Evolutionary conservation across 441 rosid species (phyloP).

Genomic region (Croton setiger): DNA sequence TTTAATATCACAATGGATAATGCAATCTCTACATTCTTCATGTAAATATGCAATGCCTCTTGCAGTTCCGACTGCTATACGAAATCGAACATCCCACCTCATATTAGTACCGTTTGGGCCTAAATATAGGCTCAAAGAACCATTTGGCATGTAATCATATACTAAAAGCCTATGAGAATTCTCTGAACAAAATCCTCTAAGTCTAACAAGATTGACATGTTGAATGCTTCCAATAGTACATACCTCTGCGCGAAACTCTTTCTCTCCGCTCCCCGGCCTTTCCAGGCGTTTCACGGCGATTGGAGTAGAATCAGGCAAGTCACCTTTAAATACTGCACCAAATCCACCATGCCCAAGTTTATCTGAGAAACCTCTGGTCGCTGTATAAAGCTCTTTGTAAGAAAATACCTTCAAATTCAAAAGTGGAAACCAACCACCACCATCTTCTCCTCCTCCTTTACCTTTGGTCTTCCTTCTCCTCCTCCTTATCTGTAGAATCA

Average conservation of each 20-base stretch:
- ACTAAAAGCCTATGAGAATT: conserved; percentile 68
- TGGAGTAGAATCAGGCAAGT: conserved; percentile 50
- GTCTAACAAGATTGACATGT: conserved; percentile 83
- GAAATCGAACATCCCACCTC: conserved; percentile 68
- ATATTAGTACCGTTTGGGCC: conserved; percentile 44
- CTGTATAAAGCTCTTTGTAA: conserved; percentile 61
- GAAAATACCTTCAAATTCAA: conserved; percentile 66
- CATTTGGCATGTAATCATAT: conserved; percentile 90
- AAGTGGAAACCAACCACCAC: conserved; percentile 43
- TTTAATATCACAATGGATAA: conserved; percentile 89
- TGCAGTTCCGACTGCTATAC: conserved; percentile 69
- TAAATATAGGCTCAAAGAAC: conserved; percentile 62
- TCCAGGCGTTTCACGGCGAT: conserved; percentile 87
- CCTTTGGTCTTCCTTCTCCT: conserved; percentile 38
- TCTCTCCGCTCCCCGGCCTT: conserved; percentile 75
- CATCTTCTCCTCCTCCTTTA: conserved; percentile 15
- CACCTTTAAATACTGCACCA: conserved; percentile 75
- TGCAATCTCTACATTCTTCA: conserved; percentile 88
- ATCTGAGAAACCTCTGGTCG: conserved; percentile 59
- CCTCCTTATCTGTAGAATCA: conserved; percentile 41
- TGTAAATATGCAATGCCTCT: conserved; percentile 79
- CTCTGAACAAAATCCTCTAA: conserved; percentile 83
- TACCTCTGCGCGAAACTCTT: conserved; percentile 83
- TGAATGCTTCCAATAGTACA: conserved; percentile 85
- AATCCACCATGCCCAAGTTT: conserved; percentile 89